phyloP scores from a whole-genome alignment of 1,284 basidiomycete species.

The Leccinum pachyderme region DNA sequence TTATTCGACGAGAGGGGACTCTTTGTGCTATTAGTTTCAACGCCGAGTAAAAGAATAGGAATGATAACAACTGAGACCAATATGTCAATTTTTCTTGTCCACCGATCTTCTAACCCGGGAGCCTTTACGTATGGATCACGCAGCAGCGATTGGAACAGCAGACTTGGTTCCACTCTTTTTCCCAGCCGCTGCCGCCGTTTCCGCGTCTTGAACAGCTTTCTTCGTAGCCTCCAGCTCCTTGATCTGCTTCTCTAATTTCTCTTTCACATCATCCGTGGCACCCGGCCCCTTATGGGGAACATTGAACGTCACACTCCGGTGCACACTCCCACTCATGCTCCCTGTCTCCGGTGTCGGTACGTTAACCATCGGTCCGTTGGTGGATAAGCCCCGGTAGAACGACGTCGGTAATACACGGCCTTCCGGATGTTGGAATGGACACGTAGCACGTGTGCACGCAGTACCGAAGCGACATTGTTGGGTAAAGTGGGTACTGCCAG shows the following conservation, averaged over 20 bases:
- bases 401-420: slow-evolving; percentile 71
- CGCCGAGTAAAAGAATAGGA: slow-evolving; percentile 9
- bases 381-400: slow-evolving; percentile 74
- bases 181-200: slow-evolving; percentile 49
- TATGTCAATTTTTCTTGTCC: slow-evolving; percentile 23
- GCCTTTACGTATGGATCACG: slow-evolving; percentile 4
- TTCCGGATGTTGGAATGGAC: slow-evolving; percentile 77
- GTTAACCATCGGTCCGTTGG: slow-evolving; percentile 54
- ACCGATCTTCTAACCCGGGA: slow-evolving; percentile 13
- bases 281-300: slow-evolving; percentile 30
- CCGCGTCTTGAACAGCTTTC: slow-evolving; percentile 55
- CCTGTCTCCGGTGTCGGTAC: slow-evolving; percentile 63
- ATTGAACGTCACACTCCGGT: slow-evolving; percentile 71
- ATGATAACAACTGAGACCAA: slow-evolving; percentile 25
- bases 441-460: slow-evolving; percentile 73
- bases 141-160: slow-evolving; percentile 48
- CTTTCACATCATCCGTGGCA: slow-evolving; percentile 39
- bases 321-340: slow-evolving; percentile 56
- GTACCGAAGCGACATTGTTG: slow-evolving; percentile 73
- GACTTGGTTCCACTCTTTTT: slow-evolving; percentile 59
- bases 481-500: slow-evolving; percentile 37
- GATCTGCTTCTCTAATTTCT: slow-evolving; percentile 55
- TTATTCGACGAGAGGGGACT: slow-evolving; percentile 9
- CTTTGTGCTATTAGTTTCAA: slow-evolving; percentile 12
- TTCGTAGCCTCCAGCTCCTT: slow-evolving; percentile 59